Base-by-base conservation (phyloP, 768 basidiomycete species). In the Coprinopsis cinerea region DNA sequence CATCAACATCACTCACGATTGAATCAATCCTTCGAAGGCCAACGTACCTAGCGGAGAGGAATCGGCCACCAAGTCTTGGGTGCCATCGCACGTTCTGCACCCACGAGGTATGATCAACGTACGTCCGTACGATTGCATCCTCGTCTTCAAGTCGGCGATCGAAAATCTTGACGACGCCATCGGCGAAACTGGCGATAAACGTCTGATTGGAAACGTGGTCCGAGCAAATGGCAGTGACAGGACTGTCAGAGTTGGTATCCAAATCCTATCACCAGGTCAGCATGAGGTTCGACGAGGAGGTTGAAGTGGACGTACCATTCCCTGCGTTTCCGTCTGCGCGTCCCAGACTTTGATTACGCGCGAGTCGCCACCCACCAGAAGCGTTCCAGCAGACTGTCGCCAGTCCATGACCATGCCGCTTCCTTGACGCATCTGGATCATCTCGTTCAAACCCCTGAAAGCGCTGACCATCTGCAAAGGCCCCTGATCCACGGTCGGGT, bases 321-420 rank as follows among this genome's bases (percentile, higher is more conserved):
- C 71, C 49, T 82, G 79, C 22, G 76, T 81, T 64, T 98, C 96
- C 1, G 88, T 87, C 55, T 90, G 85, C 7, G 93, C 95, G 63
- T 99, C 94, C 96, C 96, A 99, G 3, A 93, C 76, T 51, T 92
- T 78, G 53, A 99, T 86, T 32, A 85, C 82, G 50, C 83, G 81
- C 30, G 91, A 86, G 67, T 98, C 95, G 1, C 95, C 96, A 9
- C 90, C 90, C 23, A 92, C 82, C n/a, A 97, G 72, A 27, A 98
- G 68, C 23, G 81, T 82, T 0, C 94, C 96, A 22, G 83, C 77
- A 1, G 78, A 75, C 67, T 97, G 95, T 60, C 88, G 91, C 96
- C 96, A 99, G 52, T 95, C 92, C 52, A 88, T 80, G 24, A 98
- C 76, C 44, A 97, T 70, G 0, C 96, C 96, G 36, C 77, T 78